Base-by-base conservation (phyloP, 768 basidiomycete genomes). In the Mycena crocata region DNA sequence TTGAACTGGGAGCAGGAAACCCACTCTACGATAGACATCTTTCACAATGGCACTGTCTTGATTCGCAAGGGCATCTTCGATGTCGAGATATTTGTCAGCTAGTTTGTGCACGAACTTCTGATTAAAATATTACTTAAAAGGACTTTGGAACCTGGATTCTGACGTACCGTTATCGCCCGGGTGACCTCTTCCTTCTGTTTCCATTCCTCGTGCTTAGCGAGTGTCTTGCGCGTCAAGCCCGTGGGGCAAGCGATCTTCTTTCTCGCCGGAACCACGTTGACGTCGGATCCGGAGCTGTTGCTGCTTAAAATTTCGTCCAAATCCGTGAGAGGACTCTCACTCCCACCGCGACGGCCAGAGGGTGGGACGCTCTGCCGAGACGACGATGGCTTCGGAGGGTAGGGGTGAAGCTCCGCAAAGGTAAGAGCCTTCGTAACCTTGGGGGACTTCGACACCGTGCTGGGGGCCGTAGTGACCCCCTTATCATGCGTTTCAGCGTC, bases 281-380 rank as follows among this genome's bases (percentile, higher is more conserved):
- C 31, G 55, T 44, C 55, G 30, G 37, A 57, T 15, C 58, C 30
- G 40, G 15, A 45, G 35, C 31, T 37, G 19, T 32, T 30, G 35
- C 40, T 48, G 46, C 31, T 50, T 21, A 37, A 45, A 24, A 32
- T 32, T 31, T 30, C 42, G 40, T 13, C 35, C 42, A 57, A 34
- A 24, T 45, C 44, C 24, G 31, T 23, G 26, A 45, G 57, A 14
- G 57, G 57, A 46, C 57, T 57, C 30, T 31, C 57, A 32, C 10
- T 19, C 6, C 46, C 44, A 35, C n/a, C n/a, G 57, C 5, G 55
- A 30, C 26, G 15, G 55, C 30, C 26, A 21, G 32, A 26, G 42
- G 55, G 30, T 40, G 42, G 39, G 30, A 28, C 42, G 40, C 40
- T 57, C 40, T 14, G 55, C 55, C 42, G 3, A 31, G 40, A 44